phyloP scores from a whole-genome alignment of 768 basidiomycete species.

The Collybiopsis luxurians region DNA sequence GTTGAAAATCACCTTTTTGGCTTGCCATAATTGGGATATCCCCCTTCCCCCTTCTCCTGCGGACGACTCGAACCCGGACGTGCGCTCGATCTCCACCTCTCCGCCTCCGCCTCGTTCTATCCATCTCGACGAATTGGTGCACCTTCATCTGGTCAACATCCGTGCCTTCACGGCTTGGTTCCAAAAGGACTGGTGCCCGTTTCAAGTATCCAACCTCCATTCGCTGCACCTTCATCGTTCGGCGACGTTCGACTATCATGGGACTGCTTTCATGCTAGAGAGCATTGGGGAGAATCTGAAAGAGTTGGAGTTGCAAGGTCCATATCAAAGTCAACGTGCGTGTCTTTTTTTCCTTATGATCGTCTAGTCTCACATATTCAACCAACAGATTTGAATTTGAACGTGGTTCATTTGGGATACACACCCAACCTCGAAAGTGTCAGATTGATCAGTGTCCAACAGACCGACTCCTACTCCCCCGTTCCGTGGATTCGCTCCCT shows the following conservation, averaged over 20 bases:
- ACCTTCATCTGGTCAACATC: not conserved
- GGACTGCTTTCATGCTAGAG: not conserved
- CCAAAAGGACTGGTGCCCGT: not conserved
- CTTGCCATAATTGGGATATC: not conserved
- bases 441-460: not conserved
- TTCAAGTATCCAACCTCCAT: not conserved
- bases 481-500: not conserved
- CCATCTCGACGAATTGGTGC: not conserved
- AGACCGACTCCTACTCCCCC: not conserved
- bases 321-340: not conserved
- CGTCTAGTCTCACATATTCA: not conserved
- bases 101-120: not conserved
- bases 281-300: not conserved
- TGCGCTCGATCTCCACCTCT: not conserved
- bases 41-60: not conserved
- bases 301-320: conserved; percentile 4
- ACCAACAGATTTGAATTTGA: not conserved
- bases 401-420: not conserved
- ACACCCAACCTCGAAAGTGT: not conserved
- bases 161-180: conserved; percentile 2
- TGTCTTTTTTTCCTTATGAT: not conserved
- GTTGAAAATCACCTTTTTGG: not conserved
- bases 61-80: not conserved
- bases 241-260: not conserved
- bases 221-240: not conserved